Evolutionary conservation across 345 rosid species (phyloP).

Genomic region (Eucalyptus victrix): DNA sequence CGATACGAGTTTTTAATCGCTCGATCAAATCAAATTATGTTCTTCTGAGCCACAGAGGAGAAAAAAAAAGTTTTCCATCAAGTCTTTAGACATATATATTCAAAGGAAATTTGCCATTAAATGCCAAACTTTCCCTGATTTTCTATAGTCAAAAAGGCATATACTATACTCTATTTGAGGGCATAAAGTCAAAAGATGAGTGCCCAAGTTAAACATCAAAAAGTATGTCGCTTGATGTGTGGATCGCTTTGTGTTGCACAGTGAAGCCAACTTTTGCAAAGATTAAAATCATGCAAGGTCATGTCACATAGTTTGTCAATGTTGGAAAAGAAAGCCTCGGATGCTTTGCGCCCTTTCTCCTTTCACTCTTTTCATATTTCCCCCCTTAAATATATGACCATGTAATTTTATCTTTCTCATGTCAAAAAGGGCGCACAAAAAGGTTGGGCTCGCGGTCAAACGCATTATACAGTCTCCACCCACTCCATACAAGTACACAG

Average conservation of each 20-base stretch:
- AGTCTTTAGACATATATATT: background rate
- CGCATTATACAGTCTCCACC: background rate
- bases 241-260: background rate
- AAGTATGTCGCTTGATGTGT: background rate
- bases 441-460: background rate
- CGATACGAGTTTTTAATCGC: accelerated
- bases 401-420: background rate
- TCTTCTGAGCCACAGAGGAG: accelerated
- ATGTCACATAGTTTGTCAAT: background rate
- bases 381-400: background rate
- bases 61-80: background rate
- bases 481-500: background rate
- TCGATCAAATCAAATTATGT: background rate
- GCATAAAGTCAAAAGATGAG: background rate
- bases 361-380: background rate
- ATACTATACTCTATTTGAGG: background rate
- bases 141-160: background rate
- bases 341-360: background rate
- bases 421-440: background rate
- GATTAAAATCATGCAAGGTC: background rate
- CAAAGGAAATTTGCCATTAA: background rate
- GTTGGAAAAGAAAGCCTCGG: background rate
- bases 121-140: background rate
- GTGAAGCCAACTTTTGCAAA: background rate
- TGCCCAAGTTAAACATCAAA: background rate